Conservation (phyloP, 2,329 filamentous ascomycete genomes). For the Stagonosporopsis tanaceti region DNA sequence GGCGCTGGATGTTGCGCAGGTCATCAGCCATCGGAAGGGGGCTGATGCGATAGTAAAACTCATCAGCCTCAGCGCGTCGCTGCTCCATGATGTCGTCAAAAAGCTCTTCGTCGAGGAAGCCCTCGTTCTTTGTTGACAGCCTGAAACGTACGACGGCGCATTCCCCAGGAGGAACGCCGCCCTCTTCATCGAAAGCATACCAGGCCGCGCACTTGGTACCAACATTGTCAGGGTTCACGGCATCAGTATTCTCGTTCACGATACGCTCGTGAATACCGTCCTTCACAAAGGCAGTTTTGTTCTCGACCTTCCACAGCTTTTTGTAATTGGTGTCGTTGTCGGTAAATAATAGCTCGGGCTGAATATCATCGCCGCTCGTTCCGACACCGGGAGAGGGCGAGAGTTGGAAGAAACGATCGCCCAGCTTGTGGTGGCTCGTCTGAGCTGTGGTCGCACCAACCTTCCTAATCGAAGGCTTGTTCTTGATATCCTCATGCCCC, state of each 20-base stretch:
- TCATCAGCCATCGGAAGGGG: conserved; percentile 94
- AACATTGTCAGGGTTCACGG: conserved; percentile 78
- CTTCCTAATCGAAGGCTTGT: conserved; percentile 80
- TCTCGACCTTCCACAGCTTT: conserved; percentile 74
- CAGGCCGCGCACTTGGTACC: conserved; percentile 92
- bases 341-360: conserved; percentile 87
- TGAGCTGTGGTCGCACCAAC: conserved; percentile 72
- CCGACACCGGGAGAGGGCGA: conserved; percentile 91
- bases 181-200: conserved; percentile 90
- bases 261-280: conserved; percentile 93
- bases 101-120: conserved; percentile 87
- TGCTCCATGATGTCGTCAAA: conserved; percentile 92
- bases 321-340: conserved; percentile 94
- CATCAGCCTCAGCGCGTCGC: conserved; percentile 87
- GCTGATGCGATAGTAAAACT: conserved; percentile 94
- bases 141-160: conserved; percentile 95
- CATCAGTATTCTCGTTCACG: conserved; percentile 79
- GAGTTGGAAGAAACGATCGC: conserved; percentile 82
- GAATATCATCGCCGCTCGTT: conserved; percentile 78
- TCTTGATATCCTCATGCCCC: conserved; percentile 78
- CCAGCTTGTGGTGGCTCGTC: conserved; percentile 81
- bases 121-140: conserved; percentile 76
- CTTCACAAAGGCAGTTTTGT: conserved; percentile 86
- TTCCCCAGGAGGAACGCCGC: conserved; percentile 86
- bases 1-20: conserved; percentile 90